Conservation (phyloP, 345 rosid species). For the Erucastrum elatum region DNA sequence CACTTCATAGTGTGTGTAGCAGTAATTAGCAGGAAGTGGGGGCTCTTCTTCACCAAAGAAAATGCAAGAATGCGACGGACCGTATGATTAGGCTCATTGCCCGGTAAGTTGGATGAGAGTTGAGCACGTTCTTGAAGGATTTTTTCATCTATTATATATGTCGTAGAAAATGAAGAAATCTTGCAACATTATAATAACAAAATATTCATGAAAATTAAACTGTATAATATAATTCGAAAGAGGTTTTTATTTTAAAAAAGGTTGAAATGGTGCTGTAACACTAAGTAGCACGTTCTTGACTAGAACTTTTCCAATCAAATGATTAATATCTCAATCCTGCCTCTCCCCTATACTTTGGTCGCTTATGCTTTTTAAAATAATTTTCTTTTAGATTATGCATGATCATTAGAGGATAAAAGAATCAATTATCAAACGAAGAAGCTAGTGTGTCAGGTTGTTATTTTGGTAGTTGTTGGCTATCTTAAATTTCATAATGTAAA, state of each 20-base stretch:
- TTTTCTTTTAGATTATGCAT: too few species aligned
- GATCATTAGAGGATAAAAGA: neutral
- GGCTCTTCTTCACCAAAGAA: neutral
- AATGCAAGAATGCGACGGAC: conserved; percentile 8
- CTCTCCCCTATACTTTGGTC: conserved; percentile 35
- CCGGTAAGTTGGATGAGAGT: conserved; percentile 19
- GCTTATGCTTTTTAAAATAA: neutral
- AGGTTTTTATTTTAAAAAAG: conserved; percentile 4
- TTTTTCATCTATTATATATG: neutral
- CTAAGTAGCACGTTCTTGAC: conserved; percentile 45
- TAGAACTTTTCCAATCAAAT: conserved; percentile 32
- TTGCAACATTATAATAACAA: neutral
- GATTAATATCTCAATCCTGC: conserved; percentile 27
- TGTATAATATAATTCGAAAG: neutral
- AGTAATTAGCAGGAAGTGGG: neutral
- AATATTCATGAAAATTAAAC: neutral
- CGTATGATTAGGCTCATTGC: conserved; percentile 15
- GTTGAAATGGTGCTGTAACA: conserved; percentile 39
- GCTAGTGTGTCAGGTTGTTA: conserved; percentile 7
- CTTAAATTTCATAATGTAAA: neutral
- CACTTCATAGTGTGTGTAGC: neutral
- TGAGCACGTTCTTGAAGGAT: conserved; percentile 31
- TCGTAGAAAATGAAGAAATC: conserved; percentile 21
- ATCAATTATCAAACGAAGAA: neutral
- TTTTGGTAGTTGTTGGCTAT: neutral